A percentile compares a stretch with the other conserved stretches of the same genome.
Evolutionary conservation across 1,284 basidiomycete species (phyloP).

Genomic region (Trichosporon ovoides): DNA sequence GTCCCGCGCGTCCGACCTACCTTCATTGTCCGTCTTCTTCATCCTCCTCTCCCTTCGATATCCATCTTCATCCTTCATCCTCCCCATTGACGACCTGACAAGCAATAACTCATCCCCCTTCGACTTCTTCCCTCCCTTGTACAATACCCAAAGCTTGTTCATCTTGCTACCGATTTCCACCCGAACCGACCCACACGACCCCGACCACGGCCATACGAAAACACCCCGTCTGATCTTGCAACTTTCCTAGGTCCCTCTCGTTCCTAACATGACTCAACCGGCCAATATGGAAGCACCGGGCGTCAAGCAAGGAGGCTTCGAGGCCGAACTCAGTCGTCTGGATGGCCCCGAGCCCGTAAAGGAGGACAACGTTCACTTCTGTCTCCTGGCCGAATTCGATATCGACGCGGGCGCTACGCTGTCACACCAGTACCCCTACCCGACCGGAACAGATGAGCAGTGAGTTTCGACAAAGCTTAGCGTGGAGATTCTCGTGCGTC

Average conservation of each 20-base stretch:
- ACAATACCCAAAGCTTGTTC: no score
- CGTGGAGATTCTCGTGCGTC: background rate
- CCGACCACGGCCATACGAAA: no score
- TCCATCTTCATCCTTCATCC: background rate
- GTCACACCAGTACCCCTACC: constrained; percentile 88
- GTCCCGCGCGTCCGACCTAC: background rate
- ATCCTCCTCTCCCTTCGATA: background rate
- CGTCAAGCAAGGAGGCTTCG: constrained; percentile 19
- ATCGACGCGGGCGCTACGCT: constrained; percentile 85
- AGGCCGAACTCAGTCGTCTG: constrained; percentile 18
- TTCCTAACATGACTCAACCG: background rate
- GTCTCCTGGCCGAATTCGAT: constrained; percentile 90
- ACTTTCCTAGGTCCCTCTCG: no score
- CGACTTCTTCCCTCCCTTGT: background rate
- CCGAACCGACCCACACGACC: no score
- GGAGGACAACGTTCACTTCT: constrained; percentile 75
- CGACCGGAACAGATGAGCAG: constrained; percentile 86
- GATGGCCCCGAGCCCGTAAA: constrained; percentile 8
- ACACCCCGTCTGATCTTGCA: no score
- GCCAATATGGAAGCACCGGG: background rate
- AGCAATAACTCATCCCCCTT: background rate
- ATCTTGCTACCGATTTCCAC: no score
- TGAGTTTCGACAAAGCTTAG: constrained; percentile 48
- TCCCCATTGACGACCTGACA: background rate
- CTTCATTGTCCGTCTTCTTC: background rate